phyloP scores from a whole-genome alignment of 176 grass and related monocot genomes.

The Phyllostachys edulis region DNA sequence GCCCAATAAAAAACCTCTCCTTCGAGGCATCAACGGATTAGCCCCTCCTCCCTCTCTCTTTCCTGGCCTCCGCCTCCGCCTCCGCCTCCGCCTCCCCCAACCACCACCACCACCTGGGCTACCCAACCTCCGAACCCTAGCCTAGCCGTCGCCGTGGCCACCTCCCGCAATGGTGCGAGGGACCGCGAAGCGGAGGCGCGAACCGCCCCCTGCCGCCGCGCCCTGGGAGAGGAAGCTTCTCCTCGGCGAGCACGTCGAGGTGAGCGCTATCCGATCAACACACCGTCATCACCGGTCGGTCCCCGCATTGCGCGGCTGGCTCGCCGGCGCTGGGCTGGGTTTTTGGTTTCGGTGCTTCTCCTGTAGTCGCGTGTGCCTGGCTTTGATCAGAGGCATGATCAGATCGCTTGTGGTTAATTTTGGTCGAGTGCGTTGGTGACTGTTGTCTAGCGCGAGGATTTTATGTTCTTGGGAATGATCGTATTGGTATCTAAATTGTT shows the following conservation, averaged over 20 bases:
- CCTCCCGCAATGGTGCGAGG: constrained; percentile 22
- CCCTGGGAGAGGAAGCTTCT: constrained; percentile 47
- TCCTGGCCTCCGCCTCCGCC: not conserved
- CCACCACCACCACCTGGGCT: not conserved
- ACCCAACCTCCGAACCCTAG: not conserved
- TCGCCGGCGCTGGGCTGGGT: not conserved
- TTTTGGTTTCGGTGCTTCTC: not conserved
- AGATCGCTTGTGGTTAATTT: not conserved
- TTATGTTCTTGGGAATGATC: not conserved
- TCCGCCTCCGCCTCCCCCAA: not conserved
- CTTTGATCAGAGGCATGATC: constrained; percentile 1
- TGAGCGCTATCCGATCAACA: constrained; percentile 2
- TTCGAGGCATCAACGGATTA: no score
- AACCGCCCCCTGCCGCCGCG: constrained; percentile 22
- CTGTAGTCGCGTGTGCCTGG: not conserved
- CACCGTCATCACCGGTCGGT: not conserved
- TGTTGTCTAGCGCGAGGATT: not conserved
- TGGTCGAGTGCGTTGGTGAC: not conserved
- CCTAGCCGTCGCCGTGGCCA: not conserved
- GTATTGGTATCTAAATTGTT: not conserved
- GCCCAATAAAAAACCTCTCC: not conserved
- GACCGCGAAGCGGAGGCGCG: constrained; percentile 26
- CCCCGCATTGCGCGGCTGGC: constrained; percentile 11
- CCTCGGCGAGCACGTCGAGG: constrained; percentile 52
- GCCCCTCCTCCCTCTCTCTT: no score